Conservation (phyloP, 495 filamentous ascomycete species). For the Podospora conica region DNA sequence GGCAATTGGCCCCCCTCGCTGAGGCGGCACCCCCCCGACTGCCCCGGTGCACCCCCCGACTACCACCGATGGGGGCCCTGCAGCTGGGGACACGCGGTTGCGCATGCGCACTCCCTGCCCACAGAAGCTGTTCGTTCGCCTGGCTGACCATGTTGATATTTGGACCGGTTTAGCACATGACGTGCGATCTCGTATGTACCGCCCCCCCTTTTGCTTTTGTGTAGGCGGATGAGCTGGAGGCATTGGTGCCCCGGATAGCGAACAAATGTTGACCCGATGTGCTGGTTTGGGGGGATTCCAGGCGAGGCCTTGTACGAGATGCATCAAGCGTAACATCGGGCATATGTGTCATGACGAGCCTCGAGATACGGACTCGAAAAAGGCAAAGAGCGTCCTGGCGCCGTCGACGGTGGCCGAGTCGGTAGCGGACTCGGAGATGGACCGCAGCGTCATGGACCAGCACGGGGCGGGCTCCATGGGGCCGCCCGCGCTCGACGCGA, state of each 20-base stretch:
- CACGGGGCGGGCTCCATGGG: conserved; percentile 34
- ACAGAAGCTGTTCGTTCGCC: conserved; percentile 15
- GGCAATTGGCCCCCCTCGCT: conserved; percentile 27
- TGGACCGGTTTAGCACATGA: conserved; percentile 77
- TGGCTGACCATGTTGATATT: conserved; percentile 25
- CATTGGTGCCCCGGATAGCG: conserved; percentile 10
- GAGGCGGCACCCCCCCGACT: conserved; percentile 3
- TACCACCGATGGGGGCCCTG: neutral
- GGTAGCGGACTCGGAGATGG: conserved; percentile 36
- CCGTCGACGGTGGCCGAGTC: conserved; percentile 53
- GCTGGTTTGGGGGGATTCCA: conserved; percentile 28
- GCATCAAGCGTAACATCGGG: conserved; percentile 98
- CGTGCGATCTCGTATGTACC: conserved; percentile 94
- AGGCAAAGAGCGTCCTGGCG: conserved; percentile 62
- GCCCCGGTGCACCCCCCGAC: conserved; percentile 4
- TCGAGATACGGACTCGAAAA: conserved; percentile 62
- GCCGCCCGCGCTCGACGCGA: conserved; percentile 35
- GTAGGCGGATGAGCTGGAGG: conserved; percentile 3
- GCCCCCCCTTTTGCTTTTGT: conserved; percentile 27
- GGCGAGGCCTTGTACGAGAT: conserved; percentile 95
- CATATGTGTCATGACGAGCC: conserved; percentile 98
- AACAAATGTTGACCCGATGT: conserved; percentile 21
- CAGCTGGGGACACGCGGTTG: conserved; percentile 3
- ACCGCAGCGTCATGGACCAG: conserved; percentile 37
- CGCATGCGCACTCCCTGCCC: conserved; percentile 10